These are phyloP conservation scores for Penicillium sclerotiorum DNA, from an alignment of 2,329 filamentous ascomycete species.

Conservation along the genomic window DNA sequence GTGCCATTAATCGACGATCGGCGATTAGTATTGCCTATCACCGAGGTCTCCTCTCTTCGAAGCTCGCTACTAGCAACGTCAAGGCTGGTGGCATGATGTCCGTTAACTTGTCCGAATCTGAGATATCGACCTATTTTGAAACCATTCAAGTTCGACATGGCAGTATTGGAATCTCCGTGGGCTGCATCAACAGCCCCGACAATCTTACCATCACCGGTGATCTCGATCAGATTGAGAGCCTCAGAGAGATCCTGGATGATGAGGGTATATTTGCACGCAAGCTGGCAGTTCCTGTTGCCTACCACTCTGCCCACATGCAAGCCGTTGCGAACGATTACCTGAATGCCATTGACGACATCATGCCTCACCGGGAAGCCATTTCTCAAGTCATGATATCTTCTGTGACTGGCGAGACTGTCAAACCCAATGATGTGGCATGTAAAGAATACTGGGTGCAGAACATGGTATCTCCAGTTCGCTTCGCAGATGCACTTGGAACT, in stretches of 20 bases:
- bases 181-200: conserved; percentile 32
- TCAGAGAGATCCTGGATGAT: conserved; percentile 28
- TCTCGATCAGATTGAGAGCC: conserved; percentile 20
- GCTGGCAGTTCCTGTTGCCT: conserved; percentile 30
- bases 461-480: not conserved
- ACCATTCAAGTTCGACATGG: too few relatives aligned
- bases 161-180: conserved; percentile 12
- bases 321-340: not conserved
- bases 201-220: conserved; percentile 36
- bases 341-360: too few relatives aligned
- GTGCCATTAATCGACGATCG: not conserved
- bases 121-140: too few relatives aligned
- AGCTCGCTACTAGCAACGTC: too few relatives aligned
- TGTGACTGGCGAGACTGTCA: not conserved
- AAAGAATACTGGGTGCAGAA: not conserved
- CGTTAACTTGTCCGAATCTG: not conserved
- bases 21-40: not conserved
- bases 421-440: not conserved
- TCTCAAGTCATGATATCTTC: not conserved
- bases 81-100: not conserved
- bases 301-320: conserved; percentile 38
- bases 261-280: conserved; percentile 26
- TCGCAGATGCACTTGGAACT: not conserved
- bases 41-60: not conserved
- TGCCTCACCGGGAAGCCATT: too few relatives aligned